These are phyloP conservation scores for Fusarium napiforme DNA, from an alignment of 2,329 filamentous ascomycete species.

Conservation along the genomic window DNA sequence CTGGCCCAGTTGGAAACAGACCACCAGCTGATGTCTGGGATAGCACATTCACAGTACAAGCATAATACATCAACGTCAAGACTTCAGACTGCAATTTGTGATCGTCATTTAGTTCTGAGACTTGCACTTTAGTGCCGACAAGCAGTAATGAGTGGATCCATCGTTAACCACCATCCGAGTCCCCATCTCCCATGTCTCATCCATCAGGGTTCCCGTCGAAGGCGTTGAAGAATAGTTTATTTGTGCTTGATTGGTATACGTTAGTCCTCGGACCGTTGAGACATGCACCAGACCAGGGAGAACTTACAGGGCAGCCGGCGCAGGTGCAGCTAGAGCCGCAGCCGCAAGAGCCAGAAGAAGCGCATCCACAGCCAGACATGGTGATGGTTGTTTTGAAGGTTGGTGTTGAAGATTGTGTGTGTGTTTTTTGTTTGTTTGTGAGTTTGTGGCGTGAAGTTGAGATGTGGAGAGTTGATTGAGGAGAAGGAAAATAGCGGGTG, in stretches of 20 bases:
- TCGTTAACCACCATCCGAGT: slow-evolving; percentile 12
- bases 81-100: slow-evolving; percentile 12
- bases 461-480: slow-evolving; percentile 16
- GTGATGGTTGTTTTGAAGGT: slow-evolving; percentile 40
- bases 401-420: slow-evolving; percentile 15
- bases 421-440: neutral
- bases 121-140: slow-evolving; percentile 4
- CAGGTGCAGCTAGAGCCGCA: slow-evolving; percentile 58
- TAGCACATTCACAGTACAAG: neutral
- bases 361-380: slow-evolving; percentile 58
- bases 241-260: slow-evolving; percentile 45
- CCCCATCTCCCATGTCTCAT: slow-evolving; percentile 11
- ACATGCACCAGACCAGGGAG: slow-evolving; percentile 20
- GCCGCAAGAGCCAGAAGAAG: slow-evolving; percentile 54
- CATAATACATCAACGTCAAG: neutral
- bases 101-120: slow-evolving; percentile 12
- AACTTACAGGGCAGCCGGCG: slow-evolving; percentile 56
- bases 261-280: slow-evolving; percentile 23
- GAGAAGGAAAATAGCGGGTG: slow-evolving; percentile 16
- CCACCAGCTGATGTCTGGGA: neutral
- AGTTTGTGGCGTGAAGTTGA: neutral
- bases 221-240: slow-evolving; percentile 33
- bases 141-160: slow-evolving; percentile 41
- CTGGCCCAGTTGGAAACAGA: neutral
- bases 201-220: slow-evolving; percentile 43